Evolutionary conservation across 2,329 filamentous ascomycete genomes (phyloP).

Genomic region (Exophiala sp.): DNA sequence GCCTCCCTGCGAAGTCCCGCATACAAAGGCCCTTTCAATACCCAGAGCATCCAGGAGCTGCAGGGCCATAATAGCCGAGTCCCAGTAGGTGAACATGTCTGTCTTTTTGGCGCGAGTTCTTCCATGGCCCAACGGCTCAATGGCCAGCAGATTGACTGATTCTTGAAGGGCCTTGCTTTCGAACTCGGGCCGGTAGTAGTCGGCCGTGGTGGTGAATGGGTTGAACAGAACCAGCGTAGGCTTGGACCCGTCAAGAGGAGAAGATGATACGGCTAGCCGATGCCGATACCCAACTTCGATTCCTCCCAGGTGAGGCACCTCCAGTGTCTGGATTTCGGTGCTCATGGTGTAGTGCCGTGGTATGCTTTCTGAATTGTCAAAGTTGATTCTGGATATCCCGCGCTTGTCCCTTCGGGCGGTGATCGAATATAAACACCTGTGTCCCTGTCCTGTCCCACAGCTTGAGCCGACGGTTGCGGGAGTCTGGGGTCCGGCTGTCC

Average conservation of each 20-base stretch:
- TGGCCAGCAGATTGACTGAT: conserved; percentile 47
- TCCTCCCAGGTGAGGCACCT: conserved; percentile 47
- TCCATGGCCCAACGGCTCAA: conserved; percentile 51
- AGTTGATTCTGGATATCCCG: too few relatives aligned
- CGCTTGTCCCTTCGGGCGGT: too few relatives aligned
- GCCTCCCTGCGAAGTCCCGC: conserved; percentile 51
- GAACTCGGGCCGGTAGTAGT: conserved; percentile 42
- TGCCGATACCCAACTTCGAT: conserved; percentile 46
- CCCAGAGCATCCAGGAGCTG: conserved; percentile 30
- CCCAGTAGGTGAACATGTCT: conserved; percentile 52
- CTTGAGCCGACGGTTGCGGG: too few relatives aligned
- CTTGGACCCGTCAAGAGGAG: conserved; percentile 45
- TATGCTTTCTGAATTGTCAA: too few relatives aligned
- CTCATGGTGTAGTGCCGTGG: too few relatives aligned
- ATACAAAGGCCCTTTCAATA: conserved; percentile 29
- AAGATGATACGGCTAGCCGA: too few relatives aligned
- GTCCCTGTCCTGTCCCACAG: too few relatives aligned
- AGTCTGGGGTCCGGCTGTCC: too few relatives aligned
- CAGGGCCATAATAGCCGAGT: conserved; percentile 46
- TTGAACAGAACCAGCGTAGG: conserved; percentile 50
- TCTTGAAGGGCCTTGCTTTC: conserved; percentile 34
- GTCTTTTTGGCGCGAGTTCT: conserved; percentile 37
- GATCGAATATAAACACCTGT: too few relatives aligned
- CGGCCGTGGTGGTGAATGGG: conserved; percentile 46
- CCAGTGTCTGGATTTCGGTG: too few relatives aligned